Percentiles rank a stretch among this genome's conserved stretches.
These are phyloP conservation scores for Backusella tuberculispora DNA, from an alignment of 192 early-diverging fungal genomes.

Conservation along the genomic window DNA sequence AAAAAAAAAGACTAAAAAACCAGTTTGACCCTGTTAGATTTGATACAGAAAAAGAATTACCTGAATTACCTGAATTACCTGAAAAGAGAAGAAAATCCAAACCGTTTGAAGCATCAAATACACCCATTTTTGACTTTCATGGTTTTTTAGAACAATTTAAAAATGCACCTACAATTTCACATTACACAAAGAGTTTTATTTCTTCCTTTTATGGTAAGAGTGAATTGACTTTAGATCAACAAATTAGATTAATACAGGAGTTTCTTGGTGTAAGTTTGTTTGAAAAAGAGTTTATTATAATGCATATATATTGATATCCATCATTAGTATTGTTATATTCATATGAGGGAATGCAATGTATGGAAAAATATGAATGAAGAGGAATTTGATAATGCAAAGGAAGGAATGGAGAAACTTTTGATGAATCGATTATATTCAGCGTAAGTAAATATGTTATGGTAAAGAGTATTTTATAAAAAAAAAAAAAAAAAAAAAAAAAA, in stretches of 20 bases:
- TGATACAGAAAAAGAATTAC: background rate
- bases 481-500: background rate
- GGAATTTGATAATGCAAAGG: slow-evolving; percentile 77
- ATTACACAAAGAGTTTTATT: slow-evolving; percentile 66
- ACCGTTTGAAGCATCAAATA: background rate
- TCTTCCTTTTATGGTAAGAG: slow-evolving; percentile 69
- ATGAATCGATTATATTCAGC: slow-evolving; percentile 72
- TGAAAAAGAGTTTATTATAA: background rate
- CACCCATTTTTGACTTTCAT: slow-evolving; percentile 68
- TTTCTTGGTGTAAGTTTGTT: slow-evolving; percentile 55
- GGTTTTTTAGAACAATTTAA: slow-evolving; percentile 76
- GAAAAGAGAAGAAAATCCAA: background rate
- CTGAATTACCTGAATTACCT: background rate
- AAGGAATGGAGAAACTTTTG: slow-evolving; percentile 84
- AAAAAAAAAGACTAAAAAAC: background rate
- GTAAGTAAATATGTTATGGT: slow-evolving; percentile 41
- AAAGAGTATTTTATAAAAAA: background rate
- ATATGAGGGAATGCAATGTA: slow-evolving; percentile 71
- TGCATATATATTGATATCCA: background rate
- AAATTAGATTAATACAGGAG: slow-evolving; percentile 76
- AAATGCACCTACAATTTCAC: slow-evolving; percentile 64
- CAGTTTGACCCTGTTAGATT: background rate
- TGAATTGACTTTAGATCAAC: slow-evolving; percentile 70
- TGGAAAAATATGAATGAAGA: slow-evolving; percentile 63
- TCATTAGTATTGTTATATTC: slow-evolving; percentile 65